Conservation (phyloP, 176 grass and related monocot genomes). For the Musa schizocarpa region DNA sequence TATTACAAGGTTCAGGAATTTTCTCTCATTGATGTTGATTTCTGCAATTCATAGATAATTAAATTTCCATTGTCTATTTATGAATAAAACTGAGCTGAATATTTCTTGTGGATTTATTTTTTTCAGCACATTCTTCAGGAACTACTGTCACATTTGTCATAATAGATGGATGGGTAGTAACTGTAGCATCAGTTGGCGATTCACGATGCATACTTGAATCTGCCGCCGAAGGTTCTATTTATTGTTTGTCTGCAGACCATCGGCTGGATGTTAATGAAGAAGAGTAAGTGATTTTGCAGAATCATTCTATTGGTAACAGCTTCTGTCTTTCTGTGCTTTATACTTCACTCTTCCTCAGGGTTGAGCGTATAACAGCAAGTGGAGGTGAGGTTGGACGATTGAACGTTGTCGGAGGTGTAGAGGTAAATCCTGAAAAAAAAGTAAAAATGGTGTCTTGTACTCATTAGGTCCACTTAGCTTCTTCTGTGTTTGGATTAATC, state of each 20-base stretch:
- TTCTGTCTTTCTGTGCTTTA: not conserved
- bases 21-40: not conserved
- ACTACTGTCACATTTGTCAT: slow-evolving; percentile 92
- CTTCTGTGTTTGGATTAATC: not conserved
- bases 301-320: slow-evolving; percentile 7
- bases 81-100: not conserved
- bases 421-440: slow-evolving; percentile 33
- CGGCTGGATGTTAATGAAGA: slow-evolving; percentile 74
- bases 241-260: slow-evolving; percentile 78
- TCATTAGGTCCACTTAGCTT: not conserved
- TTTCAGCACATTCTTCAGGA: slow-evolving; percentile 65
- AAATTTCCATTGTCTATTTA: not conserved
- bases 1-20: not conserved
- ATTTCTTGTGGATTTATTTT: not conserved
- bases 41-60: not conserved
- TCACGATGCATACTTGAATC: slow-evolving; percentile 85
- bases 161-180: slow-evolving; percentile 92
- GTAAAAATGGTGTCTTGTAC: not conserved
- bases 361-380: slow-evolving; percentile 62
- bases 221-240: slow-evolving; percentile 63
- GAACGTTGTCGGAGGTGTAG: slow-evolving; percentile 76
- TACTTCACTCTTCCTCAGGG: slow-evolving; percentile 33
- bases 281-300: slow-evolving; percentile 43
- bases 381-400: slow-evolving; percentile 80
- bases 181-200: slow-evolving; percentile 84